phyloP scores from a whole-genome alignment of 2,329 filamentous ascomycete genomes.

The Ceratocystis destructans region DNA sequence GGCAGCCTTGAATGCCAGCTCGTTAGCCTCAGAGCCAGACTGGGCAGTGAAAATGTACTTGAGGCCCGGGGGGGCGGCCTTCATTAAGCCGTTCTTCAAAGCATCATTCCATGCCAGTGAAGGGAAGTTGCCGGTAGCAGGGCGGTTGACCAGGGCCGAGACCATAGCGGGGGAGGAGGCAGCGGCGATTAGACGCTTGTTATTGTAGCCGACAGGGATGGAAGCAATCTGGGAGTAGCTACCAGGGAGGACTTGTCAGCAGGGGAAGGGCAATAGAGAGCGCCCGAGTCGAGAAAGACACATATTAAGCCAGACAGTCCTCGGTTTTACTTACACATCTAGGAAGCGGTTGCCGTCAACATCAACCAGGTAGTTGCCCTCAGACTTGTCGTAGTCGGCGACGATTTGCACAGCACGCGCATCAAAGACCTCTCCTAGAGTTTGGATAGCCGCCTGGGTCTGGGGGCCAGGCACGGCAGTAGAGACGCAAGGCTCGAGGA shows the following conservation, averaged over 20 bases:
- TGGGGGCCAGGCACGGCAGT: constrained; percentile 31
- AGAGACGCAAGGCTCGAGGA: constrained; percentile 25
- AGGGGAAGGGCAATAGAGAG: background rate
- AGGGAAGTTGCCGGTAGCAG: constrained; percentile 83
- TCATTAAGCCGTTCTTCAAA: constrained; percentile 66
- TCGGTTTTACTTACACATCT: constrained; percentile 31
- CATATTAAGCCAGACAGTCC: background rate
- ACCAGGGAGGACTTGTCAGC: background rate
- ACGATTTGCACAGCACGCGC: constrained; percentile 40
- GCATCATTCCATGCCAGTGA: constrained; percentile 70
- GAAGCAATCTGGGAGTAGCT: constrained; percentile 86
- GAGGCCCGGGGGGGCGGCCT: constrained; percentile 67
- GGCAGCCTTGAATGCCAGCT: constrained; percentile 86
- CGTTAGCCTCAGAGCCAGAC: constrained; percentile 83
- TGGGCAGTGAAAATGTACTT: constrained; percentile 85
- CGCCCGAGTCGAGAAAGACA: background rate
- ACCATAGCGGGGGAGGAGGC: constrained; percentile 67
- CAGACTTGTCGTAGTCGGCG: constrained; percentile 39
- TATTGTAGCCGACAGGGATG: constrained; percentile 88
- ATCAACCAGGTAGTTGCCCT: constrained; percentile 40
- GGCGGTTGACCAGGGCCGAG: constrained; percentile 70
- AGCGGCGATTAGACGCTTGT: constrained; percentile 56
- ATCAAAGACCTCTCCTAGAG: constrained; percentile 38
- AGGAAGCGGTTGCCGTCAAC: constrained; percentile 37
- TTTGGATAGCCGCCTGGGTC: constrained; percentile 29